Percentiles rank a stretch among this genome's conserved stretches.
Conservation (phyloP, 208 protist species). For the Leishmania lainsoni region DNA sequence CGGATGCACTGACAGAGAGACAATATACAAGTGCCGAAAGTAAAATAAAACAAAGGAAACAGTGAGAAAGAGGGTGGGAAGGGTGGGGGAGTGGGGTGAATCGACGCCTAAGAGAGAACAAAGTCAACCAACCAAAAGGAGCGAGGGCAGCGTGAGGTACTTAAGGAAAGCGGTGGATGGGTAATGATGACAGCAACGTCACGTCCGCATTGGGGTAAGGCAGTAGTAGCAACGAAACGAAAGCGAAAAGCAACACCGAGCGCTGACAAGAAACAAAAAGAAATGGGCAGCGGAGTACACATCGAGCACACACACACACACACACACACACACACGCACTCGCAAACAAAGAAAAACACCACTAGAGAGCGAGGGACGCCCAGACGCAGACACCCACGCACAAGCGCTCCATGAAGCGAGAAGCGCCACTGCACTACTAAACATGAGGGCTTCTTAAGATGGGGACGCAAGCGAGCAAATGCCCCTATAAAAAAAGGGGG, state of each 20-base stretch:
- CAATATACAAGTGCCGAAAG: not conserved
- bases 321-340: too few species aligned
- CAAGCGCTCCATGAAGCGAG: too few species aligned
- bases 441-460: not conserved
- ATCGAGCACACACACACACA: not conserved
- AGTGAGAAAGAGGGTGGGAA: too few species aligned
- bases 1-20: not conserved
- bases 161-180: not conserved
- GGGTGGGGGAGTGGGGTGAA: not conserved
- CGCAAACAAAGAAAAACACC: too few species aligned
- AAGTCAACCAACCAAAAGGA: not conserved
- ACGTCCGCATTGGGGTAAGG: too few species aligned
- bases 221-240: too few species aligned
- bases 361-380: too few species aligned
- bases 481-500: not conserved
- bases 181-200: not conserved
- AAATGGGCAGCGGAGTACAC: not conserved
- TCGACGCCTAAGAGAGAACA: not conserved
- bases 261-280: not conserved
- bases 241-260: too few species aligned
- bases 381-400: too few species aligned
- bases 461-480: not conserved
- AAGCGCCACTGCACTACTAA: too few species aligned
- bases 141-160: not conserved
- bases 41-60: not conserved